These are phyloP conservation scores for Echium plantagineum DNA, from an alignment of 257 asterid species.

Conservation along the genomic window DNA sequence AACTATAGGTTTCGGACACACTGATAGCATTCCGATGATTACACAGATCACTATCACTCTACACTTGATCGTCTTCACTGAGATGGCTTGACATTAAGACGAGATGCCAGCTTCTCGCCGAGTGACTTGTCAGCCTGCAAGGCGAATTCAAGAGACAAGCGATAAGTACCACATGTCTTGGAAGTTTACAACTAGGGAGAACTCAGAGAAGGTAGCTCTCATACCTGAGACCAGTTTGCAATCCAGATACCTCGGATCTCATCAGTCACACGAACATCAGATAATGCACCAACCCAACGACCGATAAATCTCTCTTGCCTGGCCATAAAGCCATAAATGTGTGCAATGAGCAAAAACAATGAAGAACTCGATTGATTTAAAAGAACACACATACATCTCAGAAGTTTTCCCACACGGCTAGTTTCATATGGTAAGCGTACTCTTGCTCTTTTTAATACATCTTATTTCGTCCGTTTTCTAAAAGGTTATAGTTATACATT, in stretches of 20 bases:
- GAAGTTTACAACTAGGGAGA: background rate
- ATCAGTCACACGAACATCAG: conserved; percentile 35
- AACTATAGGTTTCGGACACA: conserved; percentile 1
- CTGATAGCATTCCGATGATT: background rate
- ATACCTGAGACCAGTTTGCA: conserved; percentile 31
- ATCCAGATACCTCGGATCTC: conserved; percentile 36
- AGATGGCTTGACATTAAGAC: conserved; percentile 49
- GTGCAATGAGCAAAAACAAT: background rate
- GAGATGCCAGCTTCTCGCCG: conserved; percentile 63
- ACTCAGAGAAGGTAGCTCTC: background rate
- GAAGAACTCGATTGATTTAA: background rate
- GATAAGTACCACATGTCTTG: background rate
- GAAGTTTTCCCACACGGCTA: background rate
- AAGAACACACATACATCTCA: conserved; percentile 19
- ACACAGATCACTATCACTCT: background rate
- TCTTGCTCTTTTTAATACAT: background rate
- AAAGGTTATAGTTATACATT: background rate
- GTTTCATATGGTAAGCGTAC: background rate
- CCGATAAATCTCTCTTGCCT: conserved; percentile 38
- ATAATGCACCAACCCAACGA: conserved; percentile 38
- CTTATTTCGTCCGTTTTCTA: background rate
- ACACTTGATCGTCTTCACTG: conserved; percentile 36
- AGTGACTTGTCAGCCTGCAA: conserved; percentile 66
- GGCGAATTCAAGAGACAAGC: background rate
- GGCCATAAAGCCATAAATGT: background rate